Evolutionary conservation across 768 basidiomycete species (phyloP), one percentile per base, ranked within the genome.

Genomic region (Omphalotus guepiniiformis): DNA sequence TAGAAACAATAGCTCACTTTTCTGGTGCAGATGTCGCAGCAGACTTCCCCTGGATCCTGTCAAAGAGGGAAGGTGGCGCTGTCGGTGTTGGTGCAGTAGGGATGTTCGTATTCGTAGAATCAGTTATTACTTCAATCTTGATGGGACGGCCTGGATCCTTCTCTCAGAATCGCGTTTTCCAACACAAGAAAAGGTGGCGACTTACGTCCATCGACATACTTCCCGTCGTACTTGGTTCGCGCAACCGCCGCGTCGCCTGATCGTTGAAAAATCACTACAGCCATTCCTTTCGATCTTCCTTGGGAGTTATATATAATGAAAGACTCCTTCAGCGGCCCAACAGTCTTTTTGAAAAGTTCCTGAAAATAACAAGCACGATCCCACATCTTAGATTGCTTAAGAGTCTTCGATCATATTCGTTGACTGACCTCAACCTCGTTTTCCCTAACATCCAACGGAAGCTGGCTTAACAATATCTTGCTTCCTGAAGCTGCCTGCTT

Each of bases 271-370:
- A 69, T 57, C 2, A 89, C 83, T 12, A 90, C 63, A 2, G 88
- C 87, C 86, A 89, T 88, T 16, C 88, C 88, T 57, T 86, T 88
- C 37, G 86, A 85, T 45, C 71, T 74, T 0, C 80, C 87, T 55
- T 87, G 81, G 2, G 78, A 80, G 61, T 89, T 90, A 68, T 85
- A 84, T 15, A 88, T 74, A 55, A 89, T 56, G 52, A 89, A 85
- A 22, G 69, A 72, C 32, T 88, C 85, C 58, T 74, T 81, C 50
- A 88, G 61, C 0, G 86, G 84, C 3, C 88, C 88, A 19, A 90
- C 73, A 0, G 88, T 90, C 63, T 83, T 88, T 52, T 68, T 74
- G 63, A 90, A 88, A 42, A 90, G 68, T 32, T 85, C 82, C 88
- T 90, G 55, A 32, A n/a, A 13, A 7, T 13, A n/a, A 12, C 18